Evolutionary conservation across 2,329 filamentous ascomycete genomes (phyloP).

Genomic region (Neurospora crassa): DNA sequence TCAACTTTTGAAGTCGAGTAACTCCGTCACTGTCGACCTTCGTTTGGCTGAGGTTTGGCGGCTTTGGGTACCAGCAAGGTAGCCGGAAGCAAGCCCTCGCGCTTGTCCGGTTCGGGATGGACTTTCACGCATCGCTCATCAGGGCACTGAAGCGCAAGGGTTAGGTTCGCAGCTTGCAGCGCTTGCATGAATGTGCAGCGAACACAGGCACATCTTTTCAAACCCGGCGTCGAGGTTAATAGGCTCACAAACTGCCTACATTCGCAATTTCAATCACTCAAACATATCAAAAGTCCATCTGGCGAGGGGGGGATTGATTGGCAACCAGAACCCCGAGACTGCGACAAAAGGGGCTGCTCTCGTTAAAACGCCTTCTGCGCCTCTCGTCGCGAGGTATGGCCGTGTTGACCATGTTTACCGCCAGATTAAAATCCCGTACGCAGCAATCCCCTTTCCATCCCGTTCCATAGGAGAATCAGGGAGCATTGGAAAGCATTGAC

Average conservation of each 20-base stretch:
- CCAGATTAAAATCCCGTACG: neutral
- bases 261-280: neutral
- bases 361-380: neutral
- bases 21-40: neutral
- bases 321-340: neutral
- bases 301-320: neutral
- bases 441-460: neutral
- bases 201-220: neutral
- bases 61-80: neutral
- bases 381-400: neutral
- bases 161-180: neutral
- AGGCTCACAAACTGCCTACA: neutral
- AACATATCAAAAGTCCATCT: neutral
- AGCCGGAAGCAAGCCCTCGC: neutral
- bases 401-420: conserved; percentile 5
- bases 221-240: neutral
- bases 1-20: neutral
- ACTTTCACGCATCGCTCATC: neutral
- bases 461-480: neutral
- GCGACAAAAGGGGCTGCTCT: neutral
- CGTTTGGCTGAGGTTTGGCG: neutral
- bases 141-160: neutral
- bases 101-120: neutral
- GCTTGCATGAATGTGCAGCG: neutral
- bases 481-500: conserved; percentile 3